phyloP scores from a whole-genome alignment of 768 basidiomycete species.

The Tylopilus rubrobrunneus region DNA sequence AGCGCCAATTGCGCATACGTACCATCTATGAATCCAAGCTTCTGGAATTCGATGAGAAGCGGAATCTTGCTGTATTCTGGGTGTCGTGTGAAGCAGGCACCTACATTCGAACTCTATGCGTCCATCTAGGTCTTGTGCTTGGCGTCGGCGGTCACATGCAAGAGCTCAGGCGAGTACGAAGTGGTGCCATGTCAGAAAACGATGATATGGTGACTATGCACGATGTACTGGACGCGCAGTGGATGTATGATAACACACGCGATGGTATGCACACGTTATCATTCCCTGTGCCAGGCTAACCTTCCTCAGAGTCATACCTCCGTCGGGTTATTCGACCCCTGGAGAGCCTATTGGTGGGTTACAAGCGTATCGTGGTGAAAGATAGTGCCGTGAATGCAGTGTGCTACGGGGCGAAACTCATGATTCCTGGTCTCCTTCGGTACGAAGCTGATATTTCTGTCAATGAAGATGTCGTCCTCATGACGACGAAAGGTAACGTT shows the following conservation, averaged over 20 bases:
- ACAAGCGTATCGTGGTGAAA: conserved; percentile 98
- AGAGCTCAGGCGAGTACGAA: conserved; percentile 90
- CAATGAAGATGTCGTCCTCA: conserved; percentile 94
- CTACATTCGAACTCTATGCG: conserved; percentile 95
- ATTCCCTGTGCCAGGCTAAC: conserved; percentile 12
- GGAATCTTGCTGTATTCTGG: conserved; percentile 97
- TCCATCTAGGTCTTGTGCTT: conserved; percentile 89
- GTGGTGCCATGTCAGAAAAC: conserved; percentile 95
- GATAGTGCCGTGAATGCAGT: conserved; percentile 99
- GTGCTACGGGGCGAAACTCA: conserved; percentile 98
- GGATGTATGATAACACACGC: conserved; percentile 95
- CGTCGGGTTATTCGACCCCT: conserved; percentile 92
- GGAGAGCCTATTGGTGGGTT: conserved; percentile 90
- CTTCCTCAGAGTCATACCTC: conserved; percentile 80
- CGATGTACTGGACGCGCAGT: conserved; percentile 98
- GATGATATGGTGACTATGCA: conserved; percentile 99
- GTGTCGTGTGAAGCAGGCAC: conserved; percentile 98
- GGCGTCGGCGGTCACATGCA: conserved; percentile 99
- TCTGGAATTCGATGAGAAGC: conserved; percentile 95
- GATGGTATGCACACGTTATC: conserved; percentile 59
- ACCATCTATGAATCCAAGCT: conserved; percentile 96
- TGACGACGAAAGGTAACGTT: conserved; percentile 90
- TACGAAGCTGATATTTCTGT: conserved; percentile 94
- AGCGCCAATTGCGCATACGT: conserved; percentile 94
- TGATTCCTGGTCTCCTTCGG: conserved; percentile 97